A percentile compares a stretch with the other conserved stretches of the same genome.
Conservation (phyloP, 257 asterid genomes). For the Vinca minor region DNA sequence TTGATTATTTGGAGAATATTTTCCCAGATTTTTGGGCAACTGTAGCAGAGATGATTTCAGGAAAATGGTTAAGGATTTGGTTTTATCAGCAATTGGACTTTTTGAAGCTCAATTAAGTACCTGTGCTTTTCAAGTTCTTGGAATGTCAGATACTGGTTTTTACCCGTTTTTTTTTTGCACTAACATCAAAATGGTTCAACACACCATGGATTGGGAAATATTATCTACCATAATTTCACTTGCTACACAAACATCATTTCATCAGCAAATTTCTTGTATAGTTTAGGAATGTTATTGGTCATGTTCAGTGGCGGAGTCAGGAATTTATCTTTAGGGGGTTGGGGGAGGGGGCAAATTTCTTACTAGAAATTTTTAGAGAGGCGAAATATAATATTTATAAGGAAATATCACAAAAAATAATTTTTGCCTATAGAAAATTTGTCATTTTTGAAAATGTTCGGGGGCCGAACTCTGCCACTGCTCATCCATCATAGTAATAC, state of each 20-base stretch:
- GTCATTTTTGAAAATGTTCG: too few relatives aligned
- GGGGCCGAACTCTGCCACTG: too few relatives aligned
- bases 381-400: too few relatives aligned
- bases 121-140: conserved; percentile 47
- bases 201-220: conserved; percentile 66
- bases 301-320: too few relatives aligned
- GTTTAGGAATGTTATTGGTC: conserved; percentile 65
- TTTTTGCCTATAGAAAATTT: too few relatives aligned
- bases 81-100: conserved; percentile 42
- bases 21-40: conserved; percentile 60
- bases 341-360: too few relatives aligned
- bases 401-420: too few relatives aligned
- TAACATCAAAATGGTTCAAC: conserved; percentile 40
- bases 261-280: conserved; percentile 54
- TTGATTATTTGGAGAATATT: conserved; percentile 41
- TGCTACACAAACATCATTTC: conserved; percentile 35
- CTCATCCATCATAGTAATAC: too few relatives aligned
- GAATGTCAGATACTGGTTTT: conserved; percentile 50
- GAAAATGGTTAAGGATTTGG: conserved; percentile 57
- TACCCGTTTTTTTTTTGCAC: conserved; percentile 34
- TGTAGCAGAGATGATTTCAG: conserved; percentile 35
- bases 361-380: too few relatives aligned
- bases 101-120: conserved; percentile 58
- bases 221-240: conserved; percentile 38
- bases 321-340: too few relatives aligned